Evolutionary conservation across 352 stramenopile genomes (phyloP).

Genomic region (Aphanomyces euteiches): DNA sequence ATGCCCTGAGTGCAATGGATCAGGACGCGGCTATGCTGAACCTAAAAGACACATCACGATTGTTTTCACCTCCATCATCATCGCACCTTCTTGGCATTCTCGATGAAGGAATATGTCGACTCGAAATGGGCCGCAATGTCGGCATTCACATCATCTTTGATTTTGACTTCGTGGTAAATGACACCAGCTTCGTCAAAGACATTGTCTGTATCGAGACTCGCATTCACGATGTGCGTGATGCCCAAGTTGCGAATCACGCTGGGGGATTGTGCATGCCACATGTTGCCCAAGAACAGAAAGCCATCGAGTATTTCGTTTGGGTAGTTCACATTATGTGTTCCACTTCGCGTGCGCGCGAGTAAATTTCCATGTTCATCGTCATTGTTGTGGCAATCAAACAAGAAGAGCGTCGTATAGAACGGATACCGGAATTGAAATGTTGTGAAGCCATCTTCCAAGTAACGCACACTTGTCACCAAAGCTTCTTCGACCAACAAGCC

Average conservation of each 20-base stretch:
- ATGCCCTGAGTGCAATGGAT: constrained; percentile 85
- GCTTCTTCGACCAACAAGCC: constrained; percentile 68
- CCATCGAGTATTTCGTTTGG: constrained; percentile 84
- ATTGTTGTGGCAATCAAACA: constrained; percentile 51
- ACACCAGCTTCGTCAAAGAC: constrained; percentile 66
- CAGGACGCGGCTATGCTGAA: constrained; percentile 68
- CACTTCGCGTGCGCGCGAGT: constrained; percentile 69
- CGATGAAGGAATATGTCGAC: constrained; percentile 65
- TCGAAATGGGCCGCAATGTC: constrained; percentile 75
- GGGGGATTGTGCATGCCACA: constrained; percentile 82
- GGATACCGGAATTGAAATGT: constrained; percentile 83
- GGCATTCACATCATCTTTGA: constrained; percentile 69
- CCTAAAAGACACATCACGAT: constrained; percentile 7
- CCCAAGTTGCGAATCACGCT: constrained; percentile 71
- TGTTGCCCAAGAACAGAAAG: constrained; percentile 84
- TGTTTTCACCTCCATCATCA: not conserved
- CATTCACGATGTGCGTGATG: constrained; percentile 84
- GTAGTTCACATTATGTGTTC: constrained; percentile 84
- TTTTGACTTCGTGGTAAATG: constrained; percentile 71
- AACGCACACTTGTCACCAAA: constrained; percentile 69
- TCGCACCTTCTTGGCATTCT: constrained; percentile 56
- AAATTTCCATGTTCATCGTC: constrained; percentile 43
- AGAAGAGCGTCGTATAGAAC: constrained; percentile 68
- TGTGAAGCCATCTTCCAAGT: constrained; percentile 71
- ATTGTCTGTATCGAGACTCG: constrained; percentile 71